Evolutionary conservation across 305 asterid genomes (phyloP), one percentile per base, ranked within the genome.

Genomic region (Solanum hybrid): DNA sequence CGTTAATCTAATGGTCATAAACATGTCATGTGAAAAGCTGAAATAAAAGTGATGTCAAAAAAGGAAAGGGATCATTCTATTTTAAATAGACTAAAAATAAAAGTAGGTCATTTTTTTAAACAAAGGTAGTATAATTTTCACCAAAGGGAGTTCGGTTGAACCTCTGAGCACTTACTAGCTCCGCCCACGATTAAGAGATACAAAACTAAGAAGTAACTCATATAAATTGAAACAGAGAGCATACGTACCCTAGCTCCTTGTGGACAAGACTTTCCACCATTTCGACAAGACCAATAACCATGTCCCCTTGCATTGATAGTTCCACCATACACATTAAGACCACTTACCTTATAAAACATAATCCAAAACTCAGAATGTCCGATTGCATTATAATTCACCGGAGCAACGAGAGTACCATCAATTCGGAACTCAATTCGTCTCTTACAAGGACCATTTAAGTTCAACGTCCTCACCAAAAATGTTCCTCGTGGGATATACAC

Each of bases 341-440:
- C 33, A 86, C 92, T 95, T 79, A 96, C 98, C 87, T 93, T 92
- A 81, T 95, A 89, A 46, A 96, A 95, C 92, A 91, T 35, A 77
- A 96, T 93, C 99, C 98, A 96, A 75, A 85, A 94, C 28, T 90
- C 91, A 11, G 96, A 93, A 87, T 91, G 91, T 8, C 95, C 97
- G 31, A 94, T 89, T 13, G 89, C 89, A 39, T 91, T 88, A 81
- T 91, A 90, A 90, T 95, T 91, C 39, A 69, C 61, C 0, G 99
- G 99, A 29, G 98, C 96, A 11, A 95, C 95, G 11, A 96, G 76
- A 4, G 93, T 93, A 87, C 99, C 98, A n/a, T 89, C 92, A 2
- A 95, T 94, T 51, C 89, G 86, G 89, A 96, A 95, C 35, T 81
- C 67, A 11, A 96, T 94, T 57, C 94, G 90, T 86, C 79, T 94